Percentiles rank a stretch among this genome's conserved stretches.
Evolutionary conservation across 805 yeast species (phyloP).

Genomic region (Hagleromyces aurorensis): DNA sequence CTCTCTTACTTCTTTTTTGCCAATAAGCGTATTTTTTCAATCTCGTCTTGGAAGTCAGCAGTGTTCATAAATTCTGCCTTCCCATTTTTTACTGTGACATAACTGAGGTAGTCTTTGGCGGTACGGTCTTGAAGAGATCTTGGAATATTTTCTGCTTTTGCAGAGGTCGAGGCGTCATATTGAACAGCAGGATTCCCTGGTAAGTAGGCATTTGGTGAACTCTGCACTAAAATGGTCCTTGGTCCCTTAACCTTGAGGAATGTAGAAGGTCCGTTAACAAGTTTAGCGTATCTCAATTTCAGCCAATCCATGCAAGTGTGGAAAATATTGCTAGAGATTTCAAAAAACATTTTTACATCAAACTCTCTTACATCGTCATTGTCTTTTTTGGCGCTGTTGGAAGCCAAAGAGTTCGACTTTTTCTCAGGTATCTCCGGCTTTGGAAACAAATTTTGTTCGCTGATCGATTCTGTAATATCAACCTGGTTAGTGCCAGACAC

Average conservation of each 20-base stretch:
- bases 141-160: conserved; percentile 4
- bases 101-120: conserved; percentile 16
- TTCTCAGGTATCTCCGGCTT: no score
- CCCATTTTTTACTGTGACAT: conserved; percentile 19
- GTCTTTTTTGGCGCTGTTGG: conserved; percentile 1
- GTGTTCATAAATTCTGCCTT: conserved; percentile 20
- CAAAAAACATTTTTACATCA: conserved; percentile 11
- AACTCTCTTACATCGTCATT: conserved; percentile 10
- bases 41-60: conserved; percentile 10
- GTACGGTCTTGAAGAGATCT: conserved; percentile 5
- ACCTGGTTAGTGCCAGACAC: conserved; percentile 25
- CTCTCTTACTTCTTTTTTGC: conserved; percentile 3
- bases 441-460: conserved; percentile 8
- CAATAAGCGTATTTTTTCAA: conserved; percentile 4
- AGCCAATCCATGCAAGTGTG: conserved; percentile 9
- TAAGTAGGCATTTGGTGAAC: conserved; percentile 15
- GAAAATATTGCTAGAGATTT: conserved; percentile 7
- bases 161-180: not conserved
- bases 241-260: conserved; percentile 30
- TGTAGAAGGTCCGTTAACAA: conserved; percentile 18
- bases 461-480: conserved; percentile 21
- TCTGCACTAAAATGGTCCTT: conserved; percentile 29
- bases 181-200: conserved; percentile 9
- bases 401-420: conserved; percentile 1
- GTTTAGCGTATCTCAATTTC: conserved; percentile 6